Base-by-base conservation (phyloP, 345 rosid genomes). In the Populus pruinosa region DNA sequence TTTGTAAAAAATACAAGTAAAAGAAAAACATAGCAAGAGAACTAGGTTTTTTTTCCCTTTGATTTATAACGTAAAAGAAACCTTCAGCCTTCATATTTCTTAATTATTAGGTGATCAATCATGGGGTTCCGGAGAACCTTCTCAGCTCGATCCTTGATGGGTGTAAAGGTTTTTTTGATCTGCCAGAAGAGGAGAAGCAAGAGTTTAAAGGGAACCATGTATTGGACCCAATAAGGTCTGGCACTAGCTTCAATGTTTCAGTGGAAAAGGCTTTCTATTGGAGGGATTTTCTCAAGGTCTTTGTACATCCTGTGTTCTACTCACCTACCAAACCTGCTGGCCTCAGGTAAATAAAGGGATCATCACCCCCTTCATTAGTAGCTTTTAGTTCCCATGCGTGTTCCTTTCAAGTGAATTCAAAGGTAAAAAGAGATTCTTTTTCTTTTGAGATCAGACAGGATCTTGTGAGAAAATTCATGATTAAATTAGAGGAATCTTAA, bases 211-310 rank as follows among this genome's bases (percentile, higher is more conserved):
- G 82, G 25, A 89, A 90, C 74, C 73, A 84, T 76, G 89, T 87
- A 3, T 62, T 85, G 84, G 94, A 89, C 27, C 86, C 92, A 0
- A 84, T 89, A 36, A 81, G 90, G 76, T 85, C 69, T 63, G 94
- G 92, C 2, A 89, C 91, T 14, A 90, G 92, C 76, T 89, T 89
- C 77, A 89, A 87, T 71, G 12, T 82, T 62, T 76, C 84, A 3
- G 86, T 76, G 65, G 94, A 89, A 0, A 72, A 86, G 27, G 79
- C 79, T 10, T 78, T 85, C 9, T 86, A 49, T 70, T 90, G 92
- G 92, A 85, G 86, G 77, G 92, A 89, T 79, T 89, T 75, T 71
- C 83, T 90, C 43, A 90, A 88, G 88, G 62, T 84, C 3, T 36
- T 72, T 44, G 83, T 80, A 17, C 87, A 89, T 59, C 89, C 90